Base-by-base conservation (phyloP, 139 green algal genomes). In the Asterochloris erici region DNA sequence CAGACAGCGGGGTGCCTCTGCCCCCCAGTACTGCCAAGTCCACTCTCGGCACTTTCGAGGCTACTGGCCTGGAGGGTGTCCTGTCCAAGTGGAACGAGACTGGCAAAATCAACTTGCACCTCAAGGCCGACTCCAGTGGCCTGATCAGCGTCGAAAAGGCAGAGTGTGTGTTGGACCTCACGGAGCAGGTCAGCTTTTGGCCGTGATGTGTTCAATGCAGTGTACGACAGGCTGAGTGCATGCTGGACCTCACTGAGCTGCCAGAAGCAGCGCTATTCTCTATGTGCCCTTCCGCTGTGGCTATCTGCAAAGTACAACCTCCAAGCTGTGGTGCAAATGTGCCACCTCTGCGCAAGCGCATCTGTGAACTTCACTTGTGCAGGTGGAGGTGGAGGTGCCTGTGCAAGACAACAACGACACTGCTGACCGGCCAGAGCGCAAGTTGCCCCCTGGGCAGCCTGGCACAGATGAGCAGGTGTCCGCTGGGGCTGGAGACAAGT, bases 91-190 rank as follows among this genome's bases (percentile, higher is more conserved):
- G 91, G 83, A 86, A 89, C 54, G 85, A 88, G 38, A 87, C 86
- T 9, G 85, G 84, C 83, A 93, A 92, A 62, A 85, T 95, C 23
- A 87, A 78, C 68, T 62, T 94, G 73, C 88, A 95, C 86, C 91
- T 94, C 11, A 69, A 28, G 60, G 90, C 93, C 12, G 90, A 95
- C 83, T 86, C 85, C 29, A 89, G 88, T 82, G 93, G 95, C 29
- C 54, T 98, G 63, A 81, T 98, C 23, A 79, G 76, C 13, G 62
- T 97, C 13, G 90, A 91, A 64, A 88, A 86, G 61, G 95, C 91
- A 11, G 93, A 95, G 81, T 85, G 84, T 60, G 79, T 90, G 12
- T 64, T 91, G 14, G 84, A 92, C 73, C 21, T 73, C 14, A 80
- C 69, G 9, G 84, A 87, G 69, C n/a, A 83, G 29, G 70, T 76